Base-by-base conservation (phyloP, 768 basidiomycete genomes). In the Clitopilus hobsonii region DNA sequence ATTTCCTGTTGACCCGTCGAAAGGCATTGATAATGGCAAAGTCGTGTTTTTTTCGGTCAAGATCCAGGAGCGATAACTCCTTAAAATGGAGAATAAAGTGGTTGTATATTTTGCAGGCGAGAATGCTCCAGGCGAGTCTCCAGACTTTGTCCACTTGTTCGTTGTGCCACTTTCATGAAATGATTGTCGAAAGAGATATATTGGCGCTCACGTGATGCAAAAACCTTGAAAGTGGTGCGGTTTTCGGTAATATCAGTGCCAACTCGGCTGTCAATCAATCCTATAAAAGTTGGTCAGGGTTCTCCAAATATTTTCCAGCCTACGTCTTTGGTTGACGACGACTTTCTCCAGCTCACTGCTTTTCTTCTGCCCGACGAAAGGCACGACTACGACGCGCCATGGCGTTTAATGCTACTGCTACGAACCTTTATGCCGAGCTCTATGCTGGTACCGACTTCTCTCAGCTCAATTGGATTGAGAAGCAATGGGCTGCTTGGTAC, bases 401-500 rank as follows among this genome's bases (percentile, higher is more conserved):
- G 80, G 64, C 70, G 23, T 73, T 76, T 57, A 78, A 82, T 62
- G 66, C 67, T 29, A 78, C 75, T 8, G 49, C 49, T 14, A 32
- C 49, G 49, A 51, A 51, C 16, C 52, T 61, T 22, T 60, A 69
- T 18, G 72, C 74, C 38, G 70, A 74, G 16, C 75, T 86, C 13
- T 89, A 89, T 55, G 74, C 79, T 1, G 69, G 74, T 58, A 74
- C 80, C 20, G 86, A 90, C 69, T 74, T 85, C 54, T 64, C 78
- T 18, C 75, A 82, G 53, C 74, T 91, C 36, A 82, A 66, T 57
- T 87, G 83, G 85, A 57, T 86, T 50, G 94, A 96, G 71, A 78
- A 83, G 55, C 77, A 83, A 62, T 98, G 94, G 94, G 86, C 78
- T 50, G 72, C 80, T 20, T 97, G 91, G 88, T 98, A 96, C 63